Base-by-base conservation (phyloP, 768 basidiomycete species). In the Wakefieldia striispora region DNA sequence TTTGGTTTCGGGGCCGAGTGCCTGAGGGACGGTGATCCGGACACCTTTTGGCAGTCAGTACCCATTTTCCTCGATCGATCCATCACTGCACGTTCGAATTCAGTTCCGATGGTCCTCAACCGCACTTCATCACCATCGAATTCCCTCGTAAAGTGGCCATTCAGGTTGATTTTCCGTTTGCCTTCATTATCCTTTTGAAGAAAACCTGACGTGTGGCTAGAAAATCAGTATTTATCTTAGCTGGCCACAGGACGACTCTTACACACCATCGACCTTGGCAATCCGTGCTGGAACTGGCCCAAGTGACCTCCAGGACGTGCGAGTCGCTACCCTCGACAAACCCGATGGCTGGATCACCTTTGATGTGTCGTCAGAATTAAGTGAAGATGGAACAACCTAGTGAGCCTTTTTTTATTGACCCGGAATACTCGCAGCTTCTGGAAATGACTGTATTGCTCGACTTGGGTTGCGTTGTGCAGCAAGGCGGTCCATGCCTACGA, bases 41-140 rank as follows among this genome's bases (percentile, higher is more conserved):
- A 90, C 35, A 97, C 95, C 0, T 95, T 97, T 65, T 98, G 97
- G 97, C 97, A 98, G 95, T 98, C 67, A 67, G 92, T 78, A 8
- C 34, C 46, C n/a, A 14, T 16, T 20, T 21, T 12, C 35, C 6
- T 14, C 27, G 14, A 13, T 10, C 45, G 24, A 24, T 23, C 29
- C 1, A 19, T 21, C 43, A 17, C 44, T 24, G 20, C 40, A 54
- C 24, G 21, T 23, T 17, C 24, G 55, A 46, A 36, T 16, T 55
- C 31, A 91, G 89, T 65, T 87, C 87, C 4, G 97, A 98, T 64
- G 97, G 97, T 2, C 92, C 95, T 2, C 97, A 98, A 61, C 97
- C 97, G 2, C 95, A 99, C 71, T 89, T 89, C 55, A 90, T 98
- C 60, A 95, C 94, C 0, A 76, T 97, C 43, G 89, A 95, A 64